Evolutionary conservation across 148 eudicot genomes (phyloP).

Genomic region (Chenopodium suecicum): DNA sequence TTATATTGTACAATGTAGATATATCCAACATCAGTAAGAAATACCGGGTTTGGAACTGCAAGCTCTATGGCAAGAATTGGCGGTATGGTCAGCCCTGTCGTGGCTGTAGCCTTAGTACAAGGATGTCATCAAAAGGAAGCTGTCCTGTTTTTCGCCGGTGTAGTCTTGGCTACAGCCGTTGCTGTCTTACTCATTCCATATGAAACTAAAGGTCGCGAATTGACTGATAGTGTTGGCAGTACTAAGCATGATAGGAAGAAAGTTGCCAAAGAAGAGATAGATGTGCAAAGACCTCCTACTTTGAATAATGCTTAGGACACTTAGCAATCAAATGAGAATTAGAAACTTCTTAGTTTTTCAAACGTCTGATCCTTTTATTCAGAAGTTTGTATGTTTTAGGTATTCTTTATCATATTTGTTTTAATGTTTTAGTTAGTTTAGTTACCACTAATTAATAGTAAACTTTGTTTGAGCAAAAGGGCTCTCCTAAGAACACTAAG

Average conservation of each 20-base stretch:
- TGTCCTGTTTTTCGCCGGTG: constrained; percentile 50
- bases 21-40: constrained; percentile 61
- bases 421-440: too few relatives aligned
- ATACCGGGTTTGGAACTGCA: constrained; percentile 81
- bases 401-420: too few relatives aligned
- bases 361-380: too few relatives aligned
- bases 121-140: constrained; percentile 65
- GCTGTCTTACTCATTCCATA: constrained; percentile 59
- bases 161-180: constrained; percentile 46
- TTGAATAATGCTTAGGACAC: background rate
- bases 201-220: constrained; percentile 69
- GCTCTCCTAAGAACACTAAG: too few relatives aligned
- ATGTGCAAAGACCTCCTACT: background rate
- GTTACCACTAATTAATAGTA: too few relatives aligned
- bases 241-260: background rate
- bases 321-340: background rate
- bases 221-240: constrained; percentile 36
- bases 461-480: too few relatives aligned
- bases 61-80: constrained; percentile 79
- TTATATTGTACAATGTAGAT: constrained; percentile 29
- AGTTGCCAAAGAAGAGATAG: background rate
- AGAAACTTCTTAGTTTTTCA: background rate
- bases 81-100: constrained; percentile 78
- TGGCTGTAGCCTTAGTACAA: constrained; percentile 67
- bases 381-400: background rate